These are phyloP conservation scores for Corymbia citriodora DNA, from an alignment of 441 rosid species.

Conservation along the genomic window DNA sequence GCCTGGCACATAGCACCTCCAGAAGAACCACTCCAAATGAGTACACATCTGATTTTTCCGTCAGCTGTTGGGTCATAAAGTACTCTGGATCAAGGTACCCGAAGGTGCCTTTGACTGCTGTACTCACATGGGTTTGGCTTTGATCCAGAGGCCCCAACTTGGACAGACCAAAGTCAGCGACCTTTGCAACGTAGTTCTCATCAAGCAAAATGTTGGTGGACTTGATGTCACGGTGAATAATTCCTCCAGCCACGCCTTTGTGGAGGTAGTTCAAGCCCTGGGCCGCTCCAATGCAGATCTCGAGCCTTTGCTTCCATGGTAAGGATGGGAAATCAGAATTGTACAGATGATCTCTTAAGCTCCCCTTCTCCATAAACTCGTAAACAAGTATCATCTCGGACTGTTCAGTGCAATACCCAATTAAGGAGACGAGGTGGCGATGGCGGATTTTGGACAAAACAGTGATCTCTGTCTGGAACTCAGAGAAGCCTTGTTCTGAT, in stretches of 20 bases:
- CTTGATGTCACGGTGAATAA: neutral
- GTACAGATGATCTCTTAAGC: neutral
- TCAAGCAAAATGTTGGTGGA: conserved; percentile 19
- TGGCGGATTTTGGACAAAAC: neutral
- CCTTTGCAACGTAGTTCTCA: conserved; percentile 30
- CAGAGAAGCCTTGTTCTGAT: neutral
- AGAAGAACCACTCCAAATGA: conserved; percentile 41
- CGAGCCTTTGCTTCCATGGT: neutral
- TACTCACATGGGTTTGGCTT: conserved; percentile 35
- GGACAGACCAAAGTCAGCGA: conserved; percentile 52
- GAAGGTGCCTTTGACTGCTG: conserved; percentile 34
- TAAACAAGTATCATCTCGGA: neutral
- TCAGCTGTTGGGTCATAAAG: conserved; percentile 27
- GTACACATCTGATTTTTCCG: conserved; percentile 41
- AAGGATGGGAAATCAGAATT: neutral
- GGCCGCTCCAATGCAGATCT: neutral
- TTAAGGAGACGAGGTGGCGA: neutral
- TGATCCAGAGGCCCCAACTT: conserved; percentile 17
- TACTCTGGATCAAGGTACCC: conserved; percentile 50
- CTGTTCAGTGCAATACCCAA: neutral
- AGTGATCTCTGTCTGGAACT: neutral
- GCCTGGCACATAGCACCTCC: conserved; percentile 41
- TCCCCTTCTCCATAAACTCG: neutral
- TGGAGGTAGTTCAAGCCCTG: neutral
- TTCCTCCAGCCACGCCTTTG: neutral